Evolutionary conservation across 805 yeast species (phyloP), one percentile per base, ranked within the genome.

Genomic region (Lipomyces yamanashiensis): DNA sequence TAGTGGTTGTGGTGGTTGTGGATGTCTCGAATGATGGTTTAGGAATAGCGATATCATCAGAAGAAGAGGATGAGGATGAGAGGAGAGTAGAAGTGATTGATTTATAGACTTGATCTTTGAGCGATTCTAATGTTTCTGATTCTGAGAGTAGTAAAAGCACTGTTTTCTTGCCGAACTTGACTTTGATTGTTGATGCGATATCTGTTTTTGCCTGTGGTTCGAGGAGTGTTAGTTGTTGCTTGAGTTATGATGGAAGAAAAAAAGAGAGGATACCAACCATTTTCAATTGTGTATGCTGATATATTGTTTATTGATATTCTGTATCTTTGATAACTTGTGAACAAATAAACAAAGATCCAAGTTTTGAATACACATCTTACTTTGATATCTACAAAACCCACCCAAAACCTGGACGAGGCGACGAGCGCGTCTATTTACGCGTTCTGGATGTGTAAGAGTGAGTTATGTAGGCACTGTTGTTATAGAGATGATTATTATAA

Each of bases 1-100:
- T 2, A 19, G 17, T 37, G 44, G 52, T 5, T 1, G 34, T n/a
- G n/a, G 34, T 28, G 28, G 12, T 34, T n/a, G 34, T 19, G 19
- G 36, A 28, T n/a, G 68, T 61, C 10, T 49, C 68, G 56, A 64
- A 64, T 21, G 68, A 64, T 23, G 68, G 66, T 39, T 49, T 53
- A 12, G 68, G 68, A 33, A 64, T 60, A 7, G 36, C 21, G 33
- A 62, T 41, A 51, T 58, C 61, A 39, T 55, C 41, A n/a, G 8
- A 21, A 13, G 39, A 37, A 23, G 28, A 28, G 5, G 13, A 36
- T 9, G 40, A n/a, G 19, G 48, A n/a, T 28, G 61, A 12, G 9
- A 17, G 19, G 37, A 48, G 51, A 19, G 67, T 63, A 12, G 62
- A 54, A 17, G 9, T 44, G n/a, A 64, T 13, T 13, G 68, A 57